These are phyloP conservation scores for Candida dajiaensis DNA, from an alignment of 805 yeast species.

Conservation along the genomic window DNA sequence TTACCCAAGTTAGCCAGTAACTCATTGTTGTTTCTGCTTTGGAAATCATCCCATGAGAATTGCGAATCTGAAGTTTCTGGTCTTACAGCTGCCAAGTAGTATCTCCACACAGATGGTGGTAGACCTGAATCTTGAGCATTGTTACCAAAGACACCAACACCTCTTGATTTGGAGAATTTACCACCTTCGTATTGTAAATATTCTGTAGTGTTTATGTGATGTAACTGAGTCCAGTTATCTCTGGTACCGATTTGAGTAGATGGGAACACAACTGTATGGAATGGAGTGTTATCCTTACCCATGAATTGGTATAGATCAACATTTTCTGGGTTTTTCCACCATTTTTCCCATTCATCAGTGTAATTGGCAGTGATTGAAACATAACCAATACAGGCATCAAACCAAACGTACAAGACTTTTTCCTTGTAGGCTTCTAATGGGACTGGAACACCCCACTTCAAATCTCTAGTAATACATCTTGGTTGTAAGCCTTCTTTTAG, in stretches of 20 bases:
- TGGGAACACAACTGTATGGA: constrained; percentile 98
- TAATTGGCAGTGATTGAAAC: constrained; percentile 94
- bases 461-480: constrained; percentile 94
- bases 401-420: constrained; percentile 97
- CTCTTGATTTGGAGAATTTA: constrained; percentile 96
- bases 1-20: constrained; percentile 94
- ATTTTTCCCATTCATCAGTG: constrained; percentile 68
- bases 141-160: constrained; percentile 97
- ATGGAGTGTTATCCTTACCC: constrained; percentile 99
- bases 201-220: constrained; percentile 91
- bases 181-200: constrained; percentile 97
- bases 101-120: constrained; percentile 95
- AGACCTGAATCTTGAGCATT: constrained; percentile 92
- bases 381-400: constrained; percentile 97
- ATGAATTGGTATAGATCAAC: constrained; percentile 91
- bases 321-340: constrained; percentile 95
- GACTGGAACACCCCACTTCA: constrained; percentile 98
- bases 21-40: constrained; percentile 88
- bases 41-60: constrained; percentile 96
- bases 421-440: constrained; percentile 82
- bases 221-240: constrained; percentile 85
- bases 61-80: constrained; percentile 97
- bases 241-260: constrained; percentile 83
- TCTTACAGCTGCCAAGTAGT: constrained; percentile 84
- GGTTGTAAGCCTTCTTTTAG: constrained; percentile 87